Conservation (phyloP, 106 monocot species). For the Dendrobium officinale region DNA sequence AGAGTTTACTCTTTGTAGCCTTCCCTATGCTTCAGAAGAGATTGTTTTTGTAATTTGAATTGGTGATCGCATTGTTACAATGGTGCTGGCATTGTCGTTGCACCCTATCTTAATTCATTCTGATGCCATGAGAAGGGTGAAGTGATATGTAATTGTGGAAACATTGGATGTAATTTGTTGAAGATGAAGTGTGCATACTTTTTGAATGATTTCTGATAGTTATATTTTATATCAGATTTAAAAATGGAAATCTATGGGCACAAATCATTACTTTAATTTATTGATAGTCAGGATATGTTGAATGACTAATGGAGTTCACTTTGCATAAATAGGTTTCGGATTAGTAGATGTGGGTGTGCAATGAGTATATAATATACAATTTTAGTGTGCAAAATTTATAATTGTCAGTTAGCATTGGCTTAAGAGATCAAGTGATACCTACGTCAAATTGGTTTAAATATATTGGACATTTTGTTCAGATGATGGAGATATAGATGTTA, state of each 20-base stretch:
- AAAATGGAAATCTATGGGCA: not conserved
- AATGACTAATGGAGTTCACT: not conserved
- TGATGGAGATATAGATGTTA: not conserved
- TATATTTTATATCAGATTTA: not conserved
- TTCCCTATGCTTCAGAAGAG: not conserved
- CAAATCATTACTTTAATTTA: not conserved
- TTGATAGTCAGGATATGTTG: not conserved
- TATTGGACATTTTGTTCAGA: not conserved
- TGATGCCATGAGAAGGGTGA: not conserved
- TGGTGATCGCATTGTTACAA: not conserved
- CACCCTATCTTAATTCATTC: not conserved
- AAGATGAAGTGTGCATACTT: not conserved
- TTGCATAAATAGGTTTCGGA: not conserved
- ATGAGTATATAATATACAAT: not conserved
- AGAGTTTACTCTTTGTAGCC: not conserved
- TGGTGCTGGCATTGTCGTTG: not conserved
- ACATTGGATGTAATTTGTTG: not conserved
- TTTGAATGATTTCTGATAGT: not conserved
- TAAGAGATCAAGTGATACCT: not conserved
- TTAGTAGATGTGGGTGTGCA: not conserved
- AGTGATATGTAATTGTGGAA: not conserved
- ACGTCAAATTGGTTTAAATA: not conserved
- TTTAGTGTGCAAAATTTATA: not conserved
- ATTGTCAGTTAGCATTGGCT: not conserved
- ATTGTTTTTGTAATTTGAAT: not conserved